These are phyloP conservation scores for Venturia asperata DNA, from an alignment of 2,329 filamentous ascomycete genomes.

Conservation along the genomic window DNA sequence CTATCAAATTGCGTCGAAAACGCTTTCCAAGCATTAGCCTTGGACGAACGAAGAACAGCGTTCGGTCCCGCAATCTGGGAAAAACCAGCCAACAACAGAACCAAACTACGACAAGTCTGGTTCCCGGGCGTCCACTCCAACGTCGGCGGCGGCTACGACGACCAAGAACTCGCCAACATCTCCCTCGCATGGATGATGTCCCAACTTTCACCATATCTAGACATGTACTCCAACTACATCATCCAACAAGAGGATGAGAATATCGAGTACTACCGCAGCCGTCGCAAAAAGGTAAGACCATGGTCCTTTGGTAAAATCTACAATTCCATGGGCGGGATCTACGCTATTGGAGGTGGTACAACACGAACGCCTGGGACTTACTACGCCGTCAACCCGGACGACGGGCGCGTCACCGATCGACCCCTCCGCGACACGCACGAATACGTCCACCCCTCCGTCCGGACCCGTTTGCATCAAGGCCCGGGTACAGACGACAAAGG, in stretches of 20 bases:
- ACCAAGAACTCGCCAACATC: slow-evolving; percentile 45
- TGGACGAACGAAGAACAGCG: slow-evolving; percentile 38
- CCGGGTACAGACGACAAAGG: slow-evolving; percentile 41
- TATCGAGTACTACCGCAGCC: slow-evolving; percentile 38
- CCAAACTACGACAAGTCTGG: slow-evolving; percentile 42
- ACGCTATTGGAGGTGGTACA: slow-evolving; percentile 39
- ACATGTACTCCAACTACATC: slow-evolving; percentile 42
- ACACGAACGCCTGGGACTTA: slow-evolving; percentile 44
- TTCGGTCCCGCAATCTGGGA: slow-evolving; percentile 40
- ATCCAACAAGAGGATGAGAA: slow-evolving; percentile 42
- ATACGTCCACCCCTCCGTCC: slow-evolving; percentile 46
- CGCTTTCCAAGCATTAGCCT: slow-evolving; percentile 40
- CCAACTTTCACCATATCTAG: slow-evolving; percentile 42
- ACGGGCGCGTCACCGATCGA: slow-evolving; percentile 36
- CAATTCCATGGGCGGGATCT: slow-evolving; percentile 40
- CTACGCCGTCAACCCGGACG: slow-evolving; percentile 38
- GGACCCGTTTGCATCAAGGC: slow-evolving; percentile 40
- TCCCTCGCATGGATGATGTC: slow-evolving; percentile 52
- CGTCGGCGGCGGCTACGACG: slow-evolving; percentile 40
- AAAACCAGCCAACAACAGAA: slow-evolving; percentile 36
- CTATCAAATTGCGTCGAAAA: slow-evolving; percentile 35
- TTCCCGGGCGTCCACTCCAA: slow-evolving; percentile 43
- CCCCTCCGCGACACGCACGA: slow-evolving; percentile 44
- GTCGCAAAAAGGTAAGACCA: slow-evolving; percentile 36
- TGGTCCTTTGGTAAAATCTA: slow-evolving; percentile 44